Evolutionary conservation across 495 filamentous ascomycete species (phyloP).

Genomic region (Melanomma pulvis-pyrius): DNA sequence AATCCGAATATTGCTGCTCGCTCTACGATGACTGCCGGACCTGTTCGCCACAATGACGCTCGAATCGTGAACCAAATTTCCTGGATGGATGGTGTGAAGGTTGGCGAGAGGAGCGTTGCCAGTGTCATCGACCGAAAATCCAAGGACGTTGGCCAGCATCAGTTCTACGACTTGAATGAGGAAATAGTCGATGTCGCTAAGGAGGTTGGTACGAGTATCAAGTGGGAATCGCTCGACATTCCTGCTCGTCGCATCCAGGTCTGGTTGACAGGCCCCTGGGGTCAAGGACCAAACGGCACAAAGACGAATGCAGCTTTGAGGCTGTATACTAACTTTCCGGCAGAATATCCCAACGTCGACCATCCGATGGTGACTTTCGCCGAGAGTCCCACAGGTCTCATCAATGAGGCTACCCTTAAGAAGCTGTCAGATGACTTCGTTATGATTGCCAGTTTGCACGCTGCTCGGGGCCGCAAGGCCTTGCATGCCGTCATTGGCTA

Average conservation of each 20-base stretch:
- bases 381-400: constrained; percentile 72
- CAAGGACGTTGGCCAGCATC: constrained; percentile 42
- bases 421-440: constrained; percentile 69
- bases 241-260: constrained; percentile 70
- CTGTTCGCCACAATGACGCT: constrained; percentile 62
- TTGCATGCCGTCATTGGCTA: constrained; percentile 82
- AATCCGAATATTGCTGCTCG: constrained; percentile 11
- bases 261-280: constrained; percentile 88
- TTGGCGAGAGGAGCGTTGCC: constrained; percentile 56
- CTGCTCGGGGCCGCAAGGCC: constrained; percentile 71
- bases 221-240: constrained; percentile 84
- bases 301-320: constrained; percentile 67
- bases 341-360: constrained; percentile 65
- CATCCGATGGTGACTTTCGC: constrained; percentile 65
- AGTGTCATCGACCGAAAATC: neutral
- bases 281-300: constrained; percentile 43
- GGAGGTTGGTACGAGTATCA: constrained; percentile 84
- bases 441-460: constrained; percentile 68
- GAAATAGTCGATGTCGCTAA: constrained; percentile 66
- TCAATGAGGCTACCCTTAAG: constrained; percentile 67
- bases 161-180: constrained; percentile 71
- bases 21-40: constrained; percentile 58
- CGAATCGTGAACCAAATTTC: constrained; percentile 73
- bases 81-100: constrained; percentile 94
- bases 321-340: constrained; percentile 76